Base-by-base conservation (phyloP, 176 grass and related monocot species). In the Paspalum vaginatum region DNA sequence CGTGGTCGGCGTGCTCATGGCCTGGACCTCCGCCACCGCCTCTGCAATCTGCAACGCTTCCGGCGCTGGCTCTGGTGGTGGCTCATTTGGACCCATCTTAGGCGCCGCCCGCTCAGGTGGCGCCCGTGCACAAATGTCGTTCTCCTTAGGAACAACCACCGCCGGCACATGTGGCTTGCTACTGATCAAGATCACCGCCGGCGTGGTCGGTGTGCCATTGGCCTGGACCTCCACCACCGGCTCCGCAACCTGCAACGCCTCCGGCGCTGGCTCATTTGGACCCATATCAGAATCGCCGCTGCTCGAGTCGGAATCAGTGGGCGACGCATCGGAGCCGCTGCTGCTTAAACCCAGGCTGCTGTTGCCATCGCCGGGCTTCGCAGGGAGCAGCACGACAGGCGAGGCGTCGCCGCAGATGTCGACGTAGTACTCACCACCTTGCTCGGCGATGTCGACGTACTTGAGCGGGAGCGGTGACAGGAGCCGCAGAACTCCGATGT, bases 341-440 rank as follows among this genome's bases (percentile, higher is more conserved):
- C 52, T 78, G 50, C 46, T 56, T 12, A 66, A 68, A 25, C 43
- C 60, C 18, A 64, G 65, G 39, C 42, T 74, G 61, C 27, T 49
- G 52, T 8, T 14, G 46, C 25, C 46, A 8, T 51, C 70, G 77
- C n/a, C 13, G 27, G 47, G n/a, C 54, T 75, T 42, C 62, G 67
- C 42, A 13, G 32, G 2, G 2, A 38, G 62, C n/a, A 85, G 12
- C 61, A 70, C 53, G 20, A 80, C 20, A 3, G 81, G 87, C 3
- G 87, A 88, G 62, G 81, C 62, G 54, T 64, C 55, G 39, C 87
- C 81, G 39, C 81, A 80, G 61, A 89, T 89, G 63, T 88, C 87
- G 5, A 81, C 52, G 52, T 70, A 70, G 52, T 70, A 70, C 52
- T 20, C 21, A 27, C 41, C 21, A 27, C 41, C 86, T 27, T 37